Base-by-base conservation (phyloP, 2,329 filamentous ascomycete genomes). In the Rhynchosporium agropyri region DNA sequence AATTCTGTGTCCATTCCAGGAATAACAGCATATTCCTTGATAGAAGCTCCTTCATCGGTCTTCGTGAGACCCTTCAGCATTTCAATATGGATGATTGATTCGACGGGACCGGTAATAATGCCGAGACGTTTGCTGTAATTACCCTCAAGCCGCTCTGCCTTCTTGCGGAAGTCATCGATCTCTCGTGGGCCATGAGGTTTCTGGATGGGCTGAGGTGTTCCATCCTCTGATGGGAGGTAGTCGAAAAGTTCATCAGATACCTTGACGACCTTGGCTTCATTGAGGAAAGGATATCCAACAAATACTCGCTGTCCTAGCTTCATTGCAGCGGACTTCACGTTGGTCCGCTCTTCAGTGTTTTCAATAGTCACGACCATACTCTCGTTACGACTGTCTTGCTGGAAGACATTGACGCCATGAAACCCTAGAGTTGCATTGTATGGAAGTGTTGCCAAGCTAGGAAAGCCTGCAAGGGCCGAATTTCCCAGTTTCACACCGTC, bases 201-300 rank as follows among this genome's bases (percentile, higher is more conserved):
- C 53, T 87, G 81, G 26, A 89, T 77, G 40, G 93, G 80, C 54
- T 89, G 85, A 45, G 75, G 76, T 46, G 81, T 81, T 63, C 86
- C 85, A 65, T 87, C 83, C 40, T 87, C 81, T 1, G 89, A 83
- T 42, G 95, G 79, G 20, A 87, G 81, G 73, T 97, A 99, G 71
- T 90, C 89, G 74, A 98, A 98, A 33, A 98, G 81, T 75, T 98
- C 94, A 74, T 99, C 95, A 0, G 92, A 94, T 1, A 98, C 91
- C 61, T 88, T 89, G 58, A 91, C 83, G 36, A 99, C 88, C 78
- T 94, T 94, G 59, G 91, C 95, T 78, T 99, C 96, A 71, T 96
- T 91, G 67, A 99, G 79, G 79, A 97, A 99, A 1, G 95, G 95
- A 73, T 96, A 99, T 43, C 94, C 93, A 65, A 98, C 90, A 74